Base-by-base conservation (phyloP, 805 yeast species). In the Metschnikowia noctiluminum region DNA sequence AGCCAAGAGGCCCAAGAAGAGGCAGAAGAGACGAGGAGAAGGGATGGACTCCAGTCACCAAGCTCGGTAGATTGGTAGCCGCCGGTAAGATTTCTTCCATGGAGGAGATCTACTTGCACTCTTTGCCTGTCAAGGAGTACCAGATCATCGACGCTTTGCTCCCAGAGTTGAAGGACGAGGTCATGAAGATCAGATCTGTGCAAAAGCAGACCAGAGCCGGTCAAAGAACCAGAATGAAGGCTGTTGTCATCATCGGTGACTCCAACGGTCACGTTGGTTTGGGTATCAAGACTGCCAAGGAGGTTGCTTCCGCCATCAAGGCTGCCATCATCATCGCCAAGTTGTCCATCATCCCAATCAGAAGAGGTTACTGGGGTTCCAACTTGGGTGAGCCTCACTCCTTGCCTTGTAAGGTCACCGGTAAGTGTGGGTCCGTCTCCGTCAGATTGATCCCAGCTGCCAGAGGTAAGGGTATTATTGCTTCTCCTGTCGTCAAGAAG, bases 341-440 rank as follows among this genome's bases (percentile, higher is more conserved):
- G 85, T 85, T 94, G 73, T 87, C 97, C 65, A 87, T 94, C 79
- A 90, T 94, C 76, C 99, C 99, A 75, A 92, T 94, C 82, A 92
- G 99, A 87, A 90, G 99, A 86, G 99, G 99, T 84, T 94, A 94
- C 94, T 94, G 99, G 99, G 99, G 99, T 81, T 79, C 96, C 77
- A 89, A 90, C 85, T 88, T 94, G 79, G 99, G 99, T 86, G 87
- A 88, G 78, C 99, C 99, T 73, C 99, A 94, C 87, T 88, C 99
- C 64, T 86, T 92, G 73, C 92, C 97, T 70, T 78, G 85, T 80
- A 94, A 94, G 90, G 89, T 91, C 75, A 87, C 98, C 64, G 99
- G 99, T 82, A 94, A 92, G 90, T 94, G 98, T 84, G 99, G 99
- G 86, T 92, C 98, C 78, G 98, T 94, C 72, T 76, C 86, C 60